Evolutionary conservation across 2,329 filamentous ascomycete genomes (phyloP), one percentile per base, ranked within the genome.

Genomic region (Xylaria sp.): DNA sequence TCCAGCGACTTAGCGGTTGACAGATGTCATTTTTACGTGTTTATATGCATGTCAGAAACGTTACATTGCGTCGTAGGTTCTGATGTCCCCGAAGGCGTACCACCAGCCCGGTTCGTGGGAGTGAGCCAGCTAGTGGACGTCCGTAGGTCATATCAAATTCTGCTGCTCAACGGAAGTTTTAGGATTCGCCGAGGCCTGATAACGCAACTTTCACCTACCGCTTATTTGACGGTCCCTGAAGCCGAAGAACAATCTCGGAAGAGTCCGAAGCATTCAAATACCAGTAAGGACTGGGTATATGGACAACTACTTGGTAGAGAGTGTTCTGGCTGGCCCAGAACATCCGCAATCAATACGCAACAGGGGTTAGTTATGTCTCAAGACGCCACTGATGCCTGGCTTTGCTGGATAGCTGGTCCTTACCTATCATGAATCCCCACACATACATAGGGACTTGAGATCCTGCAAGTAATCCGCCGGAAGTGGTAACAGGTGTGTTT

Each of bases 21-120:
- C 39, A 64, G 59, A 67, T 62, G 44, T 58, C 63, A 63, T 60
- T 23, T 46, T 50, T 58, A 41, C 39, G 48, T 62, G 39, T 52
- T 52, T 62, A 55, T 63, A 71, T 71, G 69, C 69, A 69, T 57
- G 65, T 68, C 63, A 66, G 63, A 68, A 59, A 64, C 61, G 64
- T 69, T 66, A 54, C 63, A 69, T 59, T 37, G 70, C 63, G 56
- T 66, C 34, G 41, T 25, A 25, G 54, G 44, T 39, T 52, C 37
- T 12, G 50, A 55, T 50, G 55, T 44, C 18, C 46, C 59, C 57
- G 69, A 67, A 66, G 52, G 59, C 62, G 64, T 73, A 66, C 69
- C 69, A 59, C 57, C 55, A 64, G 62, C 66, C 64, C 15, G 69
- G 69, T 66, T 69, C 66, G 18, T 61, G 66, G 64, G 56, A 54